A percentile compares a stretch with the other conserved stretches of the same genome.
These are phyloP conservation scores for Sungouiozyma ichnusensis DNA, from an alignment of 805 yeast species.

Conservation along the genomic window DNA sequence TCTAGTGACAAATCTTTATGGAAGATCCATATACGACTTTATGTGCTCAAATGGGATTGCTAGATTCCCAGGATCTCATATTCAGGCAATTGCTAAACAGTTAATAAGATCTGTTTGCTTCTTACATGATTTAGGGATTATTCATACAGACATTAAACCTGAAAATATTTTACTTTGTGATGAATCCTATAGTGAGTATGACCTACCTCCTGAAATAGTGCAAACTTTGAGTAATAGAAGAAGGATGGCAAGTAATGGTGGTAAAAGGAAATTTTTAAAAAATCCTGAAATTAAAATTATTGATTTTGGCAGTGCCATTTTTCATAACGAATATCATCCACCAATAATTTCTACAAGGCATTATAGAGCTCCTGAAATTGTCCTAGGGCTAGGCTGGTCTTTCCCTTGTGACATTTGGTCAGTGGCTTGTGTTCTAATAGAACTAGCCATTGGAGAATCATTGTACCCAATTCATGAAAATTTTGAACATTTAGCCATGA, in stretches of 20 bases:
- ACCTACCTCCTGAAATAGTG: constrained; percentile 13
- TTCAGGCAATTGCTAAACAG: constrained; percentile 82
- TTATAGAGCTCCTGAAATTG: constrained; percentile 94
- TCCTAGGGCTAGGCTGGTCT: constrained; percentile 92
- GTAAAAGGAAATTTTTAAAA: constrained; percentile 34
- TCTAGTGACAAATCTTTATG: constrained; percentile 79
- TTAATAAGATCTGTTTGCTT: constrained; percentile 76
- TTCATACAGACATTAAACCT: constrained; percentile 95
- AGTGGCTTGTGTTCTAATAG: constrained; percentile 86
- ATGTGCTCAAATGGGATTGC: constrained; percentile 71
- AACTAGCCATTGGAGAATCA: constrained; percentile 87
- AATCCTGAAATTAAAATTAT: constrained; percentile 81
- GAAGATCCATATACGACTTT: constrained; percentile 82
- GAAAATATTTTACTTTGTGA: constrained; percentile 67
- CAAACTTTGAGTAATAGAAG: constrained; percentile 22
- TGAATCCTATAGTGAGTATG: constrained; percentile 18
- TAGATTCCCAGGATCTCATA: constrained; percentile 91
- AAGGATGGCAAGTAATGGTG: constrained; percentile 23
- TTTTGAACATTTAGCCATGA: constrained; percentile 87
- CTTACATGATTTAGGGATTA: constrained; percentile 77
- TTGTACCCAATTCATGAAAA: constrained; percentile 92
- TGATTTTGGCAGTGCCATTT: constrained; percentile 96
- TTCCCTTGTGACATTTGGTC: constrained; percentile 97
- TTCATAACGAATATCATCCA: constrained; percentile 88
- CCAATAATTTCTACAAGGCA: constrained; percentile 90